Base-by-base conservation (phyloP, 1,284 basidiomycete species). In the Ceratobasidium sp. region DNA sequence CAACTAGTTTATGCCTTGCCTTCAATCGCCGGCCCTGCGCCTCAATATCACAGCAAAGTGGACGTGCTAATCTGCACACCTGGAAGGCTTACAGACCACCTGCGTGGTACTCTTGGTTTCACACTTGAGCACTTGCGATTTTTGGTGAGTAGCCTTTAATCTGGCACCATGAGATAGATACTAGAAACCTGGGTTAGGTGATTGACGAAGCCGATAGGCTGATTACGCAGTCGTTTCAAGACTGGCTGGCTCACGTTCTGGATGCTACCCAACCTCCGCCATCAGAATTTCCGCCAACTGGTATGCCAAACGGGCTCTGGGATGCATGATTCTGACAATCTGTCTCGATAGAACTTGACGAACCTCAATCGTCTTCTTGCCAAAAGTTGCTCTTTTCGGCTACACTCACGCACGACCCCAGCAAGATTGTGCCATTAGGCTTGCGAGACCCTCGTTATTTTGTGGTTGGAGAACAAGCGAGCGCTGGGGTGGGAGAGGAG, bases 141-240 rank as follows among this genome's bases (percentile, higher is more conserved):
- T 85, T 87, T 99, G 77, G 96, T 95, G 80, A 77, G 85, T 82
- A 40, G 63, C 26, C 44, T 2, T 15, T 12, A 3, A 12, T 73
- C 18, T 64, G 63, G 70, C 46, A 13, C 15, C 79, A 39, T 10
- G 12, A 10, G 1, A 39, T 18, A 18, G 53, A 69, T 20, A 39
- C 56, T 42, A 46, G 53, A 51, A 1, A 28, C 46, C 49, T 15
- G 44, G 33, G 33, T 53, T 80, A 97, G 95, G 92, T 99, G 23
- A 96, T 99, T 77, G 98, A 99, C 84, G 98, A 99, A 87, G 98
- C 98, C 0, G 98, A 99, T 84, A 91, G 97, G 28, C 89, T 99
- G 2, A 89, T 99, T 4, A 94, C 94, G 7, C 97, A 99, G 84
- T 96, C 95, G 0, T 99, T 98, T 86, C 96, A 99, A 85, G 94